phyloP scores from a whole-genome alignment of 768 basidiomycete genomes.

The Goffeauzyma gilvescens region DNA sequence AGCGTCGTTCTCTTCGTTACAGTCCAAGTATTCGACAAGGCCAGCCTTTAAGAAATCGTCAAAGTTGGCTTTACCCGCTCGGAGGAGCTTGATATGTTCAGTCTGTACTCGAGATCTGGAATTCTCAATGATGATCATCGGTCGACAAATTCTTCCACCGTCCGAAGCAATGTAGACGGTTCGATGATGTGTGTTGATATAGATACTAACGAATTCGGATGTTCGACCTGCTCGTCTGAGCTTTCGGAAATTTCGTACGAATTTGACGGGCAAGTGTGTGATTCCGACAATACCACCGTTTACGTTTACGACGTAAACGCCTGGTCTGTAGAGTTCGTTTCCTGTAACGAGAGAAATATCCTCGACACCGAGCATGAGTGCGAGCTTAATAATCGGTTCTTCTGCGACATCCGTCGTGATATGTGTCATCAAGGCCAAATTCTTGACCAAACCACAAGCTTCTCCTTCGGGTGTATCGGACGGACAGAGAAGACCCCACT shows the following conservation, averaged over 20 bases:
- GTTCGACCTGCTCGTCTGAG: constrained; percentile 76
- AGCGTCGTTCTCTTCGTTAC: constrained; percentile 97
- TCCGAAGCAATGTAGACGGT: constrained; percentile 92
- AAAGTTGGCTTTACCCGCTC: constrained; percentile 57
- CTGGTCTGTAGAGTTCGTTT: constrained; percentile 81
- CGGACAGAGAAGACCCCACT: constrained; percentile 97
- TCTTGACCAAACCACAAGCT: constrained; percentile 95
- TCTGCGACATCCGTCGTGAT: constrained; percentile 98
- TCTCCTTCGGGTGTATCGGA: constrained; percentile 99
- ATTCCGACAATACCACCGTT: constrained; percentile 92
- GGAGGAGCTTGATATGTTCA: constrained; percentile 72
- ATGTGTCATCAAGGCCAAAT: constrained; percentile 96
- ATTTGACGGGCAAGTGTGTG: constrained; percentile 62
- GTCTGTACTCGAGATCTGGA: constrained; percentile 54
- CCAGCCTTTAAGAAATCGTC: constrained; percentile 86
- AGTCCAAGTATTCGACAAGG: constrained; percentile 91
- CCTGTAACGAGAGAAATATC: constrained; percentile 85
- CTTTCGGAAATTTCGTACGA: constrained; percentile 77
- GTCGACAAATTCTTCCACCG: constrained; percentile 92
- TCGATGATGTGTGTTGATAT: constrained; percentile 85
- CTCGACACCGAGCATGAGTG: constrained; percentile 93
- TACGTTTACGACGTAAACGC: constrained; percentile 85
- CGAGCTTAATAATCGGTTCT: constrained; percentile 69
- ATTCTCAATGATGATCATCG: constrained; percentile 87
- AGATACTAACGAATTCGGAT: constrained; percentile 91